Base-by-base conservation (phyloP, 78 protist species). In the Dictyostelium discoideum region DNA sequence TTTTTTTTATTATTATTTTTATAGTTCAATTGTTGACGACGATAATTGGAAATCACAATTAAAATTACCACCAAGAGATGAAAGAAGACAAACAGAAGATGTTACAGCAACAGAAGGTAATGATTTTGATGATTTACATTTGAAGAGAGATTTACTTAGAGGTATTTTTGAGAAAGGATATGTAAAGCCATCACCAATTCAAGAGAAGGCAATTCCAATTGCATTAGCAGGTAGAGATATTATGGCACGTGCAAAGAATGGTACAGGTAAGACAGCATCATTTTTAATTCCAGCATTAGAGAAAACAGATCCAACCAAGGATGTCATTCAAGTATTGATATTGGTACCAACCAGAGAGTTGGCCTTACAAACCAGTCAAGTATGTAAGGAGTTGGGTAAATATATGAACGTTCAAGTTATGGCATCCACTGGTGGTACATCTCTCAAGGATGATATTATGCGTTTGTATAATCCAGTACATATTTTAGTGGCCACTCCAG, bases 91-190 rank as follows among this genome's bases (percentile, higher is more conserved):
- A 82, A 93, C 96, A 40, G 96, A 98, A 92, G 99, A 99, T 85
- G 99, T 99, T 26, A 98, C 98, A 40, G 87, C 90, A 7, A 98
- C 99, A 26, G 97, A 97, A 37, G 98, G 99, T 3, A 92, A 93
- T 87, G 96, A 96, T 37, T 99, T 98, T 67, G 99, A 98, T 92
- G 99, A 99, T 92, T 99, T 95, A 50, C 88, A 37, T 60, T 92
- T 99, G 79, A 98, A 98, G 97, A 88, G 99, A 4, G 99, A 99
- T 69, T 98, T 99, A 63, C 97, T 99, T 57, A 96, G 96, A 96
- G 99, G 99, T 79, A 98, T 99, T 57, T 98, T 86, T 94, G 99
- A 98, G 92, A 97, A 96, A 84, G 99, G 99, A 2, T 99, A 92
- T 81, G 48, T 60, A 9, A 84, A 90, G 39, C 94, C 94, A 29